These are phyloP conservation scores for Aureobasidium subglaciale DNA, from an alignment of 2,329 filamentous ascomycete species.

Conservation along the genomic window DNA sequence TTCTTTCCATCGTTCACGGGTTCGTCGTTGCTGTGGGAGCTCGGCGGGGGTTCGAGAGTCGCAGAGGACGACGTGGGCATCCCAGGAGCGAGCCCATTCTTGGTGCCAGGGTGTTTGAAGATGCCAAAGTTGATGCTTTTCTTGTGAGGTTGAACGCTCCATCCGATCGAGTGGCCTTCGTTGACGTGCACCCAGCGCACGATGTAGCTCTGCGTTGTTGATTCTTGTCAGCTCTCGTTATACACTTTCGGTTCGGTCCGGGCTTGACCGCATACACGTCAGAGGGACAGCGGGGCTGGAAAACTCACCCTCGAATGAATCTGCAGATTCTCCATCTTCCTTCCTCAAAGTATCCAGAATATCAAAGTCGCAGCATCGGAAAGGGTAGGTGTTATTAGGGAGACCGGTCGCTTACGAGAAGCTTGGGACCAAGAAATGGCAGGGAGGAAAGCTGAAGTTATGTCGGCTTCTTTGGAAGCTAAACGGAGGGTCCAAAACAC, in stretches of 20 bases:
- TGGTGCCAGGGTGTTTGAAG: conserved; percentile 87
- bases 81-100: conserved; percentile 43
- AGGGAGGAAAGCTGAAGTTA: not conserved
- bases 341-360: not conserved
- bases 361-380: not conserved
- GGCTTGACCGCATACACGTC: too few relatives aligned
- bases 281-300: not conserved
- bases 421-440: too few relatives aligned
- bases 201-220: conserved; percentile 78
- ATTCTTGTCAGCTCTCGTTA: not conserved
- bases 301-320: conserved; percentile 16
- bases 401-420: too few relatives aligned
- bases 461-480: not conserved
- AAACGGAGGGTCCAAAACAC: too few relatives aligned
- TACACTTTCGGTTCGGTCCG: conserved; percentile 12
- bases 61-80: conserved; percentile 32
- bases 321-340: conserved; percentile 15
- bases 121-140: conserved; percentile 98
- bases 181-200: conserved; percentile 94
- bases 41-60: conserved; percentile 41
- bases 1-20: conserved; percentile 52
- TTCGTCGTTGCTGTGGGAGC: conserved; percentile 22
- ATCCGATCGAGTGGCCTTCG: conserved; percentile 85
- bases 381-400: not conserved
- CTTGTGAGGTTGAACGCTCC: conserved; percentile 96